These are phyloP conservation scores for Phytophthora lateralis DNA, from an alignment of 352 stramenopile species.

Conservation along the genomic window DNA sequence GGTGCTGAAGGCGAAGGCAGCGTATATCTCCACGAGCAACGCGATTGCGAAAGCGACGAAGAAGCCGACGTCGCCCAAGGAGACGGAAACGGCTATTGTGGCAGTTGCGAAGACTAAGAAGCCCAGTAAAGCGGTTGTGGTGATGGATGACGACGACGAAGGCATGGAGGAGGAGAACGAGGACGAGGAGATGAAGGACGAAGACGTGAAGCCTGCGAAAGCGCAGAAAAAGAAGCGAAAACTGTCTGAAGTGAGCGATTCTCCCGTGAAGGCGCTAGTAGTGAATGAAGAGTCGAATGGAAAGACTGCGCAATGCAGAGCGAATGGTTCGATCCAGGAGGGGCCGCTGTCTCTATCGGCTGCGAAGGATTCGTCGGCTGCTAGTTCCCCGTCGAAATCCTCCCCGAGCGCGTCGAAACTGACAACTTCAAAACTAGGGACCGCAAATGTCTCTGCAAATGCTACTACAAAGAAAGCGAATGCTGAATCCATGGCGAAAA, in stretches of 20 bases:
- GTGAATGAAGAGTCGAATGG: constrained; percentile 18
- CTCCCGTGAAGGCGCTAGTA: constrained; percentile 19
- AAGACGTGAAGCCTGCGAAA: constrained; percentile 15
- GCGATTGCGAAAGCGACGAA: constrained; percentile 34
- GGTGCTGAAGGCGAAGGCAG: constrained; percentile 53
- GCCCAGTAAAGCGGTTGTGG: constrained; percentile 36
- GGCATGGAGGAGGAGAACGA: constrained; percentile 37
- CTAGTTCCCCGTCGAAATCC: not conserved
- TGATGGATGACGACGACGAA: constrained; percentile 39
- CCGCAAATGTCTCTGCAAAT: constrained; percentile 3
- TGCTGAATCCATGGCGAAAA: constrained; percentile 10
- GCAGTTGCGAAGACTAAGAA: constrained; percentile 36
- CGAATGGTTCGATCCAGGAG: not conserved
- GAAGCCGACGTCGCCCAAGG: constrained; percentile 29
- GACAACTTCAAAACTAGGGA: not conserved
- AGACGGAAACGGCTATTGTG: constrained; percentile 23
- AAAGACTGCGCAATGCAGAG: not conserved
- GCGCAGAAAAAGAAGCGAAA: constrained; percentile 46
- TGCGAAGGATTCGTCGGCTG: constrained; percentile 3
- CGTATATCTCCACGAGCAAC: constrained; percentile 39
- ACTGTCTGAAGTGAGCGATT: constrained; percentile 34
- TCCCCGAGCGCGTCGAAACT: constrained; percentile 4
- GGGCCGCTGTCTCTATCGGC: not conserved
- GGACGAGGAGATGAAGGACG: constrained; percentile 9
- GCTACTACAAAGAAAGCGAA: not conserved